Evolutionary conservation across 176 grass and related monocot species (phyloP), one percentile per base, ranked within the genome.

Genomic region (Miscanthus lutarioriparius): DNA sequence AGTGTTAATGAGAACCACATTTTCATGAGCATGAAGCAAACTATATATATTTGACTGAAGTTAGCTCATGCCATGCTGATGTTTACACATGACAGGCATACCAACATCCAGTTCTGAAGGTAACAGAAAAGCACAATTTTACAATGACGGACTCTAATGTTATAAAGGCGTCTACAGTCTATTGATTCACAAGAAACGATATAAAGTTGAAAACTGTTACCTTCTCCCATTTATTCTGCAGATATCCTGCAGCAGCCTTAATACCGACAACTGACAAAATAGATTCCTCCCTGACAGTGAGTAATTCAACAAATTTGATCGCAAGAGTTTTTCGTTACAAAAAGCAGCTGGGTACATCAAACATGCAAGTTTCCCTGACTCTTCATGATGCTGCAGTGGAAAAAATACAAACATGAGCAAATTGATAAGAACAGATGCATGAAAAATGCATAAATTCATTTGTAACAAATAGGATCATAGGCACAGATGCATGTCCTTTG

Each of bases 151-250:
- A 23, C 3, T 40, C 56, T 30, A 49, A 72, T 23, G 1, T 49
- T 80, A 1, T 80, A 51, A 64, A 81, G 40, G 16, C 1, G 7
- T 6, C 53, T 8, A 36, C 23, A 72, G 41, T 30, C 26, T 66
- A 77, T 36, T 36, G 63, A 67, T 39, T 39, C 36, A 66, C 28
- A 82, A 65, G 10, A 86, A 10, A 45, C 19, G 20, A 74, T 73
- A 25, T 16, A 59, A 48, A 8, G 6, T 43, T 59, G 22, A 63
- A 74, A 51, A 64, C 0, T 35, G 32, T 44, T 87, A 91, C 89
- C 89, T 87, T 90, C 80, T 35, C 84, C 89, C 89, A 91, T 91
- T 80, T 84, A 61, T 64, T 75, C 75, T 35, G 63, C 47, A 74
- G 66, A 17, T 79, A 41, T 22, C 82, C 39, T 63, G 32, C 17